Evolutionary conservation across 1,284 basidiomycete genomes (phyloP).

Genomic region (Microbotryum saponariae): DNA sequence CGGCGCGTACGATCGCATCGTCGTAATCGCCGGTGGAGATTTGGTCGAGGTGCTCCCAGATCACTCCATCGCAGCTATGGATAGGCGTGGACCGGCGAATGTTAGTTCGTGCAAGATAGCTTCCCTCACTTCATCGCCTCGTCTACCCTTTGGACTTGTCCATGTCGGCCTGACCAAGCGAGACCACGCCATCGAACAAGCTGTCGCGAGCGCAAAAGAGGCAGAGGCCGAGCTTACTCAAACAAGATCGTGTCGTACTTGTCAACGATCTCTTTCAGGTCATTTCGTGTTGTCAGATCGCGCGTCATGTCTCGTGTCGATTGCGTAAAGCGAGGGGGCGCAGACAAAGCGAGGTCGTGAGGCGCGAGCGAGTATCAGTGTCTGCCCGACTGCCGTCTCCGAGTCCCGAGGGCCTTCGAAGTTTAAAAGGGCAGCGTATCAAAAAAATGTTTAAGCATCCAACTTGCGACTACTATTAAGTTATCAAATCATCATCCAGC

Average conservation of each 20-base stretch:
- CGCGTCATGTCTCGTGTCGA: not conserved
- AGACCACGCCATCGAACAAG: not conserved
- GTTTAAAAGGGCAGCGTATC: too few species aligned
- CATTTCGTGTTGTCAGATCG: conserved; percentile 9
- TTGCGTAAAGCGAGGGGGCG: too few species aligned
- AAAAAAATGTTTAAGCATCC: too few species aligned
- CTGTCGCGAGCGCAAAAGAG: not conserved
- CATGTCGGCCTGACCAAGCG: not conserved
- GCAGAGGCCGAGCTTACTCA: conserved; percentile 77
- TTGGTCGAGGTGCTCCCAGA: conserved; percentile 23
- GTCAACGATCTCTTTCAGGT: conserved; percentile 46
- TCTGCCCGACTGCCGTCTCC: too few species aligned
- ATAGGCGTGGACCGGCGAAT: not conserved
- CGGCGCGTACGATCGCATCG: conserved; percentile 52
- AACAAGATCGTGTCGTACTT: conserved; percentile 87
- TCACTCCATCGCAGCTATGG: conserved; percentile 30
- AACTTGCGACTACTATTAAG: too few species aligned
- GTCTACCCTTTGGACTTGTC: not conserved
- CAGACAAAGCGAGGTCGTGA: too few species aligned
- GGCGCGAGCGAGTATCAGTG: too few species aligned
- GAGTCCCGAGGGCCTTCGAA: too few species aligned
- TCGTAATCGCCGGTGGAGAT: conserved; percentile 40
- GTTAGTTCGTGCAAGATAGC: not conserved
- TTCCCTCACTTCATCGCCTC: conserved; percentile 1
- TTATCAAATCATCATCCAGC: too few species aligned